Evolutionary conservation across 495 filamentous ascomycete species (phyloP).

Genomic region (Aspergillus sclerotioniger): DNA sequence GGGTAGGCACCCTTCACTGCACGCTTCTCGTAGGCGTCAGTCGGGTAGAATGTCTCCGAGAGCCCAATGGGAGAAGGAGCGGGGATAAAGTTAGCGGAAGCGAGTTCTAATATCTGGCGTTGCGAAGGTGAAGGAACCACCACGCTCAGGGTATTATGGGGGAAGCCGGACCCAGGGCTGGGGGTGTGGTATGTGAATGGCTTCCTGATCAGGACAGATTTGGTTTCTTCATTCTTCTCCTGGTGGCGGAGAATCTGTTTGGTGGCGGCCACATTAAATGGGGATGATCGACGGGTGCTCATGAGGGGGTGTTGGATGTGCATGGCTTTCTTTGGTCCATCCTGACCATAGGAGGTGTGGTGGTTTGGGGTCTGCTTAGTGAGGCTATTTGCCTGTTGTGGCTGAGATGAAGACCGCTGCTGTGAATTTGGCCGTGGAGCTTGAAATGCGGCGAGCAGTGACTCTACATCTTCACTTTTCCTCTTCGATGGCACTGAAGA

Average conservation of each 20-base stretch:
- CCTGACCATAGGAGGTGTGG: too few species aligned
- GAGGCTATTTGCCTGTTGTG: too few species aligned
- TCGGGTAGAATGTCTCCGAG: slow-evolving; percentile 26
- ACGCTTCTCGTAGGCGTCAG: slow-evolving; percentile 20
- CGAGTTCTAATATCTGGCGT: slow-evolving; percentile 16
- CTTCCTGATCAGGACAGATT: too few species aligned
- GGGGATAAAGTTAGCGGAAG: slow-evolving; percentile 9
- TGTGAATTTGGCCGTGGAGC: not conserved
- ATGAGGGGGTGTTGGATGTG: not conserved
- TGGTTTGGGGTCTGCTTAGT: too few species aligned
- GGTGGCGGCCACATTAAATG: too few species aligned
- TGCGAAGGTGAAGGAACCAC: slow-evolving; percentile 29
- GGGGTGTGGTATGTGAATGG: slow-evolving; percentile 9
- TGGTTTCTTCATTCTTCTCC: too few species aligned
- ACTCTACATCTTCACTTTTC: not conserved
- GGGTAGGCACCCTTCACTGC: slow-evolving; percentile 27
- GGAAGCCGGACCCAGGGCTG: slow-evolving; percentile 1
- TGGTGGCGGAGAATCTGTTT: too few species aligned
- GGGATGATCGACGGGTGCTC: too few species aligned
- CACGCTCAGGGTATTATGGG: slow-evolving; percentile 14
- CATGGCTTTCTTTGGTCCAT: not conserved
- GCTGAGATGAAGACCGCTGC: not conserved
- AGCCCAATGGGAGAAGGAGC: slow-evolving; percentile 16
- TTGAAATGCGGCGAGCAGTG: not conserved
- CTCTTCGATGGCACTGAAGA: not conserved